Base-by-base conservation (phyloP, 1,284 basidiomycete species). In the Gomphus sp. region DNA sequence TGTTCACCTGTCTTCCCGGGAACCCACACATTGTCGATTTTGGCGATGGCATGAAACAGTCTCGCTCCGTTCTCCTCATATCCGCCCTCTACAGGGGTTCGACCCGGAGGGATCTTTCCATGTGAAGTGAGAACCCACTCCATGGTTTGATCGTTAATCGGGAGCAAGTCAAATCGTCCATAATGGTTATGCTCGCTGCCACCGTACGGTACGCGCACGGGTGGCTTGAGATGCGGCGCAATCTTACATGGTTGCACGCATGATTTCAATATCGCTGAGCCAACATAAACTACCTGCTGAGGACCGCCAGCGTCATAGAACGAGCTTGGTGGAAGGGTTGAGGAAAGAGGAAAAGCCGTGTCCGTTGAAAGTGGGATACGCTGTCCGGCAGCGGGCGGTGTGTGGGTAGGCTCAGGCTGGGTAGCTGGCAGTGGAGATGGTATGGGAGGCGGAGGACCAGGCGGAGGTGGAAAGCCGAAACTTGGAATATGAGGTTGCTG, bases 221-320 rank as follows among this genome's bases (percentile, higher is more conserved):
- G 68, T 4, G 80, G 76, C 16, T 65, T 64, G n/a, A 88, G 75
- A 63, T 74, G 68, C 12, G 83, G 80, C 4, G 72, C 80, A 66
- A 91, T 80, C 74, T 91, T 91, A 78, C 89, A 90, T 8, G 88
- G 88, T 63, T 91, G 88, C 2, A 90, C 85, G 0, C 82, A 80
- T 63, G 74, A 74, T 50, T 75, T 73, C 65, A 88, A 75, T 51
- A 89, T 71, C 16, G 86, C 88, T 11, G 85, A 87, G 28, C 87
- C 89, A 39, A 91, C 64, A 72, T 77, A 91, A 62, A 90, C 67
- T 76, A 78, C 18, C 50, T 57, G 9, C 80, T 79, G 66, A 84
- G 80, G 3, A 72, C 68, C 66, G 89, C 86, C 55, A 68, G 65
- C 64, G 36, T 59, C 58, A 43, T 55, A 37, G 74, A 79, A 10